Conservation (phyloP, 2,329 filamentous ascomycete species). For the Delphinella strobiligena region DNA sequence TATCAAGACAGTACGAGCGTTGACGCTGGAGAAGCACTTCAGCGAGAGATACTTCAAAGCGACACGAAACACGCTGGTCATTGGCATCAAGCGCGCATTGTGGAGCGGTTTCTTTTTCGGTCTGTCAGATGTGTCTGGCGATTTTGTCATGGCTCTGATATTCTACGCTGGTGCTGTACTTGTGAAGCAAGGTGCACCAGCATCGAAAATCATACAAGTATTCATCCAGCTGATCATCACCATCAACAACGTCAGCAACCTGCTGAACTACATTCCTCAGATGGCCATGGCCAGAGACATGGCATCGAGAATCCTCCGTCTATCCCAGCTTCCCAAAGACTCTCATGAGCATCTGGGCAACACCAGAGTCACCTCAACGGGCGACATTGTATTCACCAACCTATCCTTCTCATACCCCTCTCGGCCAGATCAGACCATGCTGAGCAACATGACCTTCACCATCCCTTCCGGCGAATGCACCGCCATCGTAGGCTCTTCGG, state of each 20-base stretch:
- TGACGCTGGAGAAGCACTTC: constrained; percentile 66
- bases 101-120: constrained; percentile 65
- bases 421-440: constrained; percentile 37
- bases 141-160: constrained; percentile 63
- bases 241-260: constrained; percentile 57
- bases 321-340: constrained; percentile 47
- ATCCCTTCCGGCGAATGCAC: constrained; percentile 54
- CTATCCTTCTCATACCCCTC: constrained; percentile 63
- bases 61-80: constrained; percentile 38
- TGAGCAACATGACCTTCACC: constrained; percentile 53
- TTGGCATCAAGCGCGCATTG: constrained; percentile 54
- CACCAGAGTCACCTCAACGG: constrained; percentile 29
- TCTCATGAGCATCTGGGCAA: constrained; percentile 49
- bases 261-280: constrained; percentile 68
- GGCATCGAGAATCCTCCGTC: constrained; percentile 59
- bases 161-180: constrained; percentile 72
- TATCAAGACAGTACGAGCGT: constrained; percentile 63
- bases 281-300: constrained; percentile 62
- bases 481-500: constrained; percentile 72
- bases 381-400: constrained; percentile 47
- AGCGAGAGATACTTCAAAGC: constrained; percentile 46
- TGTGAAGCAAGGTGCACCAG: constrained; percentile 38
- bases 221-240: constrained; percentile 78
- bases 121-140: constrained; percentile 59
- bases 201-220: constrained; percentile 56